These are phyloP conservation scores for Sugiyamaella americana DNA, from an alignment of 805 yeast genomes.

Conservation along the genomic window DNA sequence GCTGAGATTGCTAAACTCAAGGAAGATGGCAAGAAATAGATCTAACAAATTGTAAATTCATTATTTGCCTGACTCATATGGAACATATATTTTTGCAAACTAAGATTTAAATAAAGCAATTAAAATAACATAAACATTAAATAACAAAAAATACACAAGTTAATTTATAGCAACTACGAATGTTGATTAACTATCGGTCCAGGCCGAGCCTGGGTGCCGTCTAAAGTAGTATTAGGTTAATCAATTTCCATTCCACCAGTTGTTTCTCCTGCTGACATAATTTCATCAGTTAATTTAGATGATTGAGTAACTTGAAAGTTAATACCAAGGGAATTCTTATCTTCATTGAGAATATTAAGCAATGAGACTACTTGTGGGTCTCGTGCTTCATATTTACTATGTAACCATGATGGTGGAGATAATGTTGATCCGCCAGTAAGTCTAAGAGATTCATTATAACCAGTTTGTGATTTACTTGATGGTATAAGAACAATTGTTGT, in stretches of 20 bases:
- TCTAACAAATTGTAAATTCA: background rate
- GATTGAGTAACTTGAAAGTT: constrained; percentile 29
- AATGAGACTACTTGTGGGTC: constrained; percentile 36
- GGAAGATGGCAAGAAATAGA: constrained; percentile 16
- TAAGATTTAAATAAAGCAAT: background rate
- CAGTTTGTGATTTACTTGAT: constrained; percentile 33
- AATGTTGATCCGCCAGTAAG: constrained; percentile 72
- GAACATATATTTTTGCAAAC: background rate
- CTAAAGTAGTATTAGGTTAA: background rate
- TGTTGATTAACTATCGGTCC: too few relatives aligned
- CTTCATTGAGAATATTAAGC: constrained; percentile 23
- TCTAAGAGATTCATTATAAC: constrained; percentile 55
- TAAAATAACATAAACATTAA: constrained; percentile 5
- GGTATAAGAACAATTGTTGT: constrained; percentile 63
- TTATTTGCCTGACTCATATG: too few relatives aligned
- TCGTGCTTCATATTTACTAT: constrained; percentile 62
- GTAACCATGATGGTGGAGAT: constrained; percentile 80
- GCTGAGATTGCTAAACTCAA: constrained; percentile 28
- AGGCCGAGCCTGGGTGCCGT: too few relatives aligned
- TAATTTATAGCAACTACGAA: too few relatives aligned
- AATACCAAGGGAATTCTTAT: constrained; percentile 25
- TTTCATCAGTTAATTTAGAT: constrained; percentile 12
- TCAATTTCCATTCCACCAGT: constrained; percentile 10
- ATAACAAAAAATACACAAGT: too few relatives aligned
- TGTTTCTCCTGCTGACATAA: background rate